phyloP scores from a whole-genome alignment of 2,329 filamentous ascomycete species.

The Microcera coccophila region DNA sequence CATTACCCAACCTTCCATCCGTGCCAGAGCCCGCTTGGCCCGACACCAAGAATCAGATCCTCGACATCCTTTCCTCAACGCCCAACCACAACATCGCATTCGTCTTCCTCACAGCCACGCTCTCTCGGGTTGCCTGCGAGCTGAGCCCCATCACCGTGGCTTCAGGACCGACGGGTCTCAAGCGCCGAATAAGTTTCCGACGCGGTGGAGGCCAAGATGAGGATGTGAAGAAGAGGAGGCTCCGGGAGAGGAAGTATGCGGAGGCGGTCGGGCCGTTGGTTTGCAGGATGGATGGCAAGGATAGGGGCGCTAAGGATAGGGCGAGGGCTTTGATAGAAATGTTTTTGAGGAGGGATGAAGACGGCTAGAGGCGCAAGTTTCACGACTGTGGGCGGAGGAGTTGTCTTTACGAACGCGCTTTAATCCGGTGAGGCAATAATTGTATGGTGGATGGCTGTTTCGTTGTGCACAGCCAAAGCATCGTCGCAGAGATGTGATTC shows the following conservation, averaged over 20 bases:
- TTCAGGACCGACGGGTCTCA: constrained; percentile 29
- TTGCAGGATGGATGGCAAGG: constrained; percentile 54
- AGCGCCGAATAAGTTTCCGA: constrained; percentile 47
- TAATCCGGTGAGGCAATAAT: too few relatives aligned
- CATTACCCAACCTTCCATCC: constrained; percentile 41
- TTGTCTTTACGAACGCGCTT: too few relatives aligned
- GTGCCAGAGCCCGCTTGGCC: constrained; percentile 27
- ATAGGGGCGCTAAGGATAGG: constrained; percentile 59
- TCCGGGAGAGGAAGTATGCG: constrained; percentile 59
- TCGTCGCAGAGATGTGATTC: too few relatives aligned
- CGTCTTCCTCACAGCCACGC: constrained; percentile 77
- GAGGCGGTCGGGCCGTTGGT: constrained; percentile 62
- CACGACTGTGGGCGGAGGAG: too few relatives aligned
- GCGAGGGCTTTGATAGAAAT: constrained; percentile 65
- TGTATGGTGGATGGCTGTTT: too few relatives aligned
- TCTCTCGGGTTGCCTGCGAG: constrained; percentile 53
- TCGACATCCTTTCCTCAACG: constrained; percentile 68
- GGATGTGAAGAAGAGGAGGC: constrained; percentile 44
- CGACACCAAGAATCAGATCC: constrained; percentile 50
- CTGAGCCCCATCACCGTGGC: constrained; percentile 39
- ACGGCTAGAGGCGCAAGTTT: constrained; percentile 26
- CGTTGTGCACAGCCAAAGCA: too few relatives aligned
- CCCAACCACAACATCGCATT: constrained; percentile 86
- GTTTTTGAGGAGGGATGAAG: constrained; percentile 47
- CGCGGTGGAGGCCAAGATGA: constrained; percentile 28